Percentiles rank a stretch among this genome's conserved stretches.
Evolutionary conservation across 257 asterid species (phyloP).

Genomic region (Salvia rosmarinus): DNA sequence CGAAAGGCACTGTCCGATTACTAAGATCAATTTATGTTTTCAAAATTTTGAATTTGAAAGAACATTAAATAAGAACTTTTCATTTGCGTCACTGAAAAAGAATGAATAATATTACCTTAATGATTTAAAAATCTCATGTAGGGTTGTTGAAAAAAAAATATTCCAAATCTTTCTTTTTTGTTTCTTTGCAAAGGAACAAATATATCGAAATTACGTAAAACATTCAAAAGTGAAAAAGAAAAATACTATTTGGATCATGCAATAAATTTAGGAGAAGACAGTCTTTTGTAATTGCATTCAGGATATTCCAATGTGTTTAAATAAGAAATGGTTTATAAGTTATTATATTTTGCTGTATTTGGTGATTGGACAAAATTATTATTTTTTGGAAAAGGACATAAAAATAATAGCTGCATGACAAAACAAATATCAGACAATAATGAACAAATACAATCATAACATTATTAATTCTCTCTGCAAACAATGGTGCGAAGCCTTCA

Average conservation of each 20-base stretch:
- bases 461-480: conserved; percentile 37
- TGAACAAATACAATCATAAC: conserved; percentile 44
- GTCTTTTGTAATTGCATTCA: not conserved
- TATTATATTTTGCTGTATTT: not conserved
- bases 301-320: not conserved
- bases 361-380: conserved; percentile 37
- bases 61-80: too few species aligned
- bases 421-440: conserved; percentile 38
- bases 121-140: too few species aligned
- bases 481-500: conserved; percentile 37
- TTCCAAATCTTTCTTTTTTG: too few species aligned
- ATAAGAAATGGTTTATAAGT: not conserved
- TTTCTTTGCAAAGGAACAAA: too few species aligned
- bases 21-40: too few species aligned
- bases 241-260: not conserved
- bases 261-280: not conserved
- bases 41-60: too few species aligned
- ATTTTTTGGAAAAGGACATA: conserved; percentile 11
- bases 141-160: too few species aligned
- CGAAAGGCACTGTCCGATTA: too few species aligned
- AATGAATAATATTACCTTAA: too few species aligned
- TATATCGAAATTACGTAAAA: too few species aligned
- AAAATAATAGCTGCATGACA: conserved; percentile 23
- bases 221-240: too few species aligned
- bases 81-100: too few species aligned